Percentiles rank a stretch among this genome's conserved stretches.
phyloP scores from a whole-genome alignment of 345 rosid species.

The Eucalyptus globulus region DNA sequence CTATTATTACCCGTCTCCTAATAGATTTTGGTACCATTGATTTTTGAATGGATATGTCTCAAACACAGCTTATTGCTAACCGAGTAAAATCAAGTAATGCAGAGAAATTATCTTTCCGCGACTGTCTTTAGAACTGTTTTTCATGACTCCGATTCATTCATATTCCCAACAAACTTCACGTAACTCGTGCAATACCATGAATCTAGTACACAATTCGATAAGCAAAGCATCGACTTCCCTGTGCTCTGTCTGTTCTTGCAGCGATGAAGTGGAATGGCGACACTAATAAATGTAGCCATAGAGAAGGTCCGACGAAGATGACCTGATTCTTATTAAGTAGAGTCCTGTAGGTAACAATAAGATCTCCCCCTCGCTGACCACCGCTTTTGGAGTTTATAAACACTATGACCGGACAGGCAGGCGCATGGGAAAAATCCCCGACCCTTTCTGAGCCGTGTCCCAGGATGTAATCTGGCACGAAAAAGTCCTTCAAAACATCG shows the following conservation, averaged over 20 bases:
- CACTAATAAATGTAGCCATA: neutral
- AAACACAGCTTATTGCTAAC: neutral
- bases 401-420: slow-evolving; percentile 46
- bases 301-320: neutral
- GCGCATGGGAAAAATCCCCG: neutral
- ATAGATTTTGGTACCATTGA: neutral
- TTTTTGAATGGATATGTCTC: neutral
- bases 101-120: neutral
- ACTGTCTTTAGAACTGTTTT: neutral
- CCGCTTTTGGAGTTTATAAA: slow-evolving; percentile 66
- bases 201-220: neutral
- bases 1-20: neutral
- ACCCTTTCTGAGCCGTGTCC: neutral
- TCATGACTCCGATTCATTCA: neutral
- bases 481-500: neutral
- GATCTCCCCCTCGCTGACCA: slow-evolving; percentile 51
- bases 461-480: slow-evolving; percentile 1
- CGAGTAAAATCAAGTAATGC: neutral
- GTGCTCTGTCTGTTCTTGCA: neutral
- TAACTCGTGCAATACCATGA: neutral
- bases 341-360: slow-evolving; percentile 37
- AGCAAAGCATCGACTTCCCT: neutral
- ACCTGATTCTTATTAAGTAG: slow-evolving; percentile 57
- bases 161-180: neutral
- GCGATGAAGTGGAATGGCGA: neutral